Base-by-base conservation (phyloP, 2,329 filamentous ascomycete genomes). In the Trichoderma gracile region DNA sequence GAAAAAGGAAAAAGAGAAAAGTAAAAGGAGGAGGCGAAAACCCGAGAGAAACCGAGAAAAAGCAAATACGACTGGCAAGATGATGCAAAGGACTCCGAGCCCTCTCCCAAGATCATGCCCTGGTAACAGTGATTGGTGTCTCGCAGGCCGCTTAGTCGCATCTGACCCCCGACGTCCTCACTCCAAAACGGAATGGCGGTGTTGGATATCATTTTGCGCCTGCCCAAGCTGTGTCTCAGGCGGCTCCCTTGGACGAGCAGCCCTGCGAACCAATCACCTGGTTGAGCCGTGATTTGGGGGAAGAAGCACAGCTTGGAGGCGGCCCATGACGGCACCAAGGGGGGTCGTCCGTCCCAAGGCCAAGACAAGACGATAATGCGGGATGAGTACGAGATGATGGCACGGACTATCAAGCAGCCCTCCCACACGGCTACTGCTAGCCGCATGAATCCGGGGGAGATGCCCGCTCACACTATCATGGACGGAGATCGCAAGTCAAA, bases 191-290 rank as follows among this genome's bases (percentile, higher is more conserved):
- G 52, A n/a, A 42, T 55, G 52, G 52, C 38, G 38, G 21, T 19
- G 21, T 25, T 27, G 9, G 3, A 19, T 42, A 12, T 55, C 52
- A 55, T 55, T 42, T 55, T 43, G n/a, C 40, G 17, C 23, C 12
- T 10, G 14, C 33, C 8, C 33, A 23, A 25, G 52, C 33, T 15
- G 23, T 55, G 52, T 55, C 52, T 55, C 52, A 55, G 33, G 8
- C 15, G 21, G n/a, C n/a, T 38, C 43, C 52, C 52, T 15, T 55
- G 33, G 33, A 25, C 38, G 23, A 40, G 33, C 19, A 55, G 33
- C 52, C 52, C 15, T 42, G 52, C 52, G 52, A 55, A 40, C 52
- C 52, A 55, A 55, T 55, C 33, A 40, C 52, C 33, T 40, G 33
- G 33, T 23, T 17, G 23, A 42, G 33, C 4, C 33, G 2, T 55